Percentiles rank a stretch among this genome's conserved stretches.
Conservation (phyloP, 2,329 filamentous ascomycete species). For the Fusarium heterosporum region DNA sequence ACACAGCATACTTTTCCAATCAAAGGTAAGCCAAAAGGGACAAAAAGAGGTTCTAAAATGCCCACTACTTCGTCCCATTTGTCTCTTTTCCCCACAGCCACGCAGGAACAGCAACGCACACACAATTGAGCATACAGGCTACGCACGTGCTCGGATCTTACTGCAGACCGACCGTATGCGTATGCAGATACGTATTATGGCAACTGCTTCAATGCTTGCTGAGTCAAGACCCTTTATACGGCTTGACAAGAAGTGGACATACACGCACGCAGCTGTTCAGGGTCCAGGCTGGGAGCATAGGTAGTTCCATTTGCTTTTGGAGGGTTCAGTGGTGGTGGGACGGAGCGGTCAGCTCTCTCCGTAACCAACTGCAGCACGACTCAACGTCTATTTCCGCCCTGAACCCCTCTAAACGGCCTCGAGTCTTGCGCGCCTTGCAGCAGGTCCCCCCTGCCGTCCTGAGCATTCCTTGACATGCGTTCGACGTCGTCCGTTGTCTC, state of each 20-base stretch:
- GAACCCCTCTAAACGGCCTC: conserved; percentile 24
- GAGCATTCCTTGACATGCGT: conserved; percentile 41
- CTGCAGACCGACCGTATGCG: conserved; percentile 9
- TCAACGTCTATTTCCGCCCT: conserved; percentile 14
- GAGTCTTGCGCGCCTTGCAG: conserved; percentile 27
- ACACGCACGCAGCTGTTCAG: conserved; percentile 5
- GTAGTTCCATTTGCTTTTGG: conserved; percentile 3
- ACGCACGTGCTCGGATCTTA: conserved; percentile 33
- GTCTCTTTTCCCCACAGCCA: conserved; percentile 24
- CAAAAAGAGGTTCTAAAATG: conserved; percentile 23
- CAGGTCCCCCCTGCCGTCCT: conserved; percentile 35
- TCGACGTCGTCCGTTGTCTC: conserved; percentile 38
- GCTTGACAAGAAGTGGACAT: not conserved
- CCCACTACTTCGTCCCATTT: conserved; percentile 27
- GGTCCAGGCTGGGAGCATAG: not conserved
- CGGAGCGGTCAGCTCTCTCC: conserved; percentile 9
- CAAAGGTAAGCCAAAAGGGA: conserved; percentile 30
- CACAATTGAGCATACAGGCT: conserved; percentile 14
- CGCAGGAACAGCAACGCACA: conserved; percentile 33
- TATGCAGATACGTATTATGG: conserved; percentile 22
- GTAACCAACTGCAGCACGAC: conserved; percentile 1
- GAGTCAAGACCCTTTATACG: not conserved
- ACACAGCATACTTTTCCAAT: not conserved
- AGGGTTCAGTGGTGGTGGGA: conserved; percentile 13
- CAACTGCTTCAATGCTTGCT: not conserved